Evolutionary conservation across 169 alveolate species (phyloP).

Genomic region (Eimeria falciformis): DNA sequence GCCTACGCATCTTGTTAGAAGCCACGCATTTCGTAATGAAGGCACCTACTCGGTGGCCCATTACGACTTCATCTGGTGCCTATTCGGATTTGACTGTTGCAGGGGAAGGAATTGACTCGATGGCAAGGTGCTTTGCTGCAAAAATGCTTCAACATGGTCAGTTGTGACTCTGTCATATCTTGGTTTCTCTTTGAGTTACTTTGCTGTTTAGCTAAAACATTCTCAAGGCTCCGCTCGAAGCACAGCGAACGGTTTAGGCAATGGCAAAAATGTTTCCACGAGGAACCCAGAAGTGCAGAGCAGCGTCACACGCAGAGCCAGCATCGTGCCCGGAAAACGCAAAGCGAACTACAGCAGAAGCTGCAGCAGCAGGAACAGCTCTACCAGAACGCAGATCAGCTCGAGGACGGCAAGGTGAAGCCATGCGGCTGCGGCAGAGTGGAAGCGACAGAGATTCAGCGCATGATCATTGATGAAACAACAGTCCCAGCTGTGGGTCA

Average conservation of each 20-base stretch:
- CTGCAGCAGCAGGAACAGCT: background rate
- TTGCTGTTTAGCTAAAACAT: constrained; percentile 47
- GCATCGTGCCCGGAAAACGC: background rate
- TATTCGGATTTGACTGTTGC: background rate
- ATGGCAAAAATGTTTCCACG: constrained; percentile 5
- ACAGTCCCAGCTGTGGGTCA: background rate
- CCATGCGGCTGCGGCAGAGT: background rate
- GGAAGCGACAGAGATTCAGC: background rate
- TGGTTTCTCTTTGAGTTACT: constrained; percentile 61
- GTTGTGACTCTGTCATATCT: constrained; percentile 26
- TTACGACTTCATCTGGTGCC: no score
- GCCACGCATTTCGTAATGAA: no score
- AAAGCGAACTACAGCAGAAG: background rate
- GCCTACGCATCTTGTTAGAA: no score
- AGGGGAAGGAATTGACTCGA: constrained; percentile 27
- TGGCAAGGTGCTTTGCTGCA: constrained; percentile 59
- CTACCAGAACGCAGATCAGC: background rate
- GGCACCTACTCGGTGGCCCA: no score
- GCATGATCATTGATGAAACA: background rate
- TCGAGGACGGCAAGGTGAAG: constrained; percentile 36
- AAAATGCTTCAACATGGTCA: constrained; percentile 25
- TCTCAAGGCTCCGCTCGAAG: constrained; percentile 22
- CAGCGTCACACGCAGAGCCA: background rate
- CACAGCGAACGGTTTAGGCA: constrained; percentile 23
- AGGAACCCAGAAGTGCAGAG: background rate